Conservation (phyloP, 441 rosid genomes). For the Macaranga tanarius region DNA sequence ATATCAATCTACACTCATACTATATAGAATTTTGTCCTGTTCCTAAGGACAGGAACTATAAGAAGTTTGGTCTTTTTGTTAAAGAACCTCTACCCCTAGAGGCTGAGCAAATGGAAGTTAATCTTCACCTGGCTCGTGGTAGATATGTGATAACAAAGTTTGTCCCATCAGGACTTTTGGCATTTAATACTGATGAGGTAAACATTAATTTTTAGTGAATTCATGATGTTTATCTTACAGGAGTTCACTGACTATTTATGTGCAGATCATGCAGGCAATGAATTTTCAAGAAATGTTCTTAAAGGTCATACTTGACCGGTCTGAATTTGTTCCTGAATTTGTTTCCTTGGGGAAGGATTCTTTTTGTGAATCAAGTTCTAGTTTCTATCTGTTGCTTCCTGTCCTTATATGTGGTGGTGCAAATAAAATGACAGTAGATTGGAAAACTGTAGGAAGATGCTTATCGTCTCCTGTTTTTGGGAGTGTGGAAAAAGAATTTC, state of each 20-base stretch:
- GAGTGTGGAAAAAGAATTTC: constrained; percentile 29
- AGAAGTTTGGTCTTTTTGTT: constrained; percentile 76
- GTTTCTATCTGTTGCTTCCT: constrained; percentile 89
- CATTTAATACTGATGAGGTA: constrained; percentile 68
- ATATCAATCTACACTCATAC: constrained; percentile 54
- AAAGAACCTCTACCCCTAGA: constrained; percentile 77
- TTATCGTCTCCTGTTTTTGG: constrained; percentile 78
- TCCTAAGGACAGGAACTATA: constrained; percentile 82
- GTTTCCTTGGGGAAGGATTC: constrained; percentile 57
- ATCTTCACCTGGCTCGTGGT: constrained; percentile 88
- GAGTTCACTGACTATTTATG: constrained; percentile 22
- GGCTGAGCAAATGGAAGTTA: constrained; percentile 71
- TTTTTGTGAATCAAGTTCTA: constrained; percentile 41
- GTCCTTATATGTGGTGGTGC: constrained; percentile 36
- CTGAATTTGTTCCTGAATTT: constrained; percentile 48
- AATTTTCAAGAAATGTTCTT: constrained; percentile 83
- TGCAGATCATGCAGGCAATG: constrained; percentile 69
- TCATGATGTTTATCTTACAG: constrained; percentile 19
- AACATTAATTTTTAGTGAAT: constrained; percentile 18
- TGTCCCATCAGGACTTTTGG: constrained; percentile 44
- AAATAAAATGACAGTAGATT: constrained; percentile 51
- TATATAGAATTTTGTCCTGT: constrained; percentile 63
- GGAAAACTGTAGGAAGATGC: constrained; percentile 68
- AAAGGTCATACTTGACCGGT: constrained; percentile 72
- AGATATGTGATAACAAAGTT: constrained; percentile 72